Base-by-base conservation (phyloP, 2,329 filamentous ascomycete species). In the Aspergillus fischeri region DNA sequence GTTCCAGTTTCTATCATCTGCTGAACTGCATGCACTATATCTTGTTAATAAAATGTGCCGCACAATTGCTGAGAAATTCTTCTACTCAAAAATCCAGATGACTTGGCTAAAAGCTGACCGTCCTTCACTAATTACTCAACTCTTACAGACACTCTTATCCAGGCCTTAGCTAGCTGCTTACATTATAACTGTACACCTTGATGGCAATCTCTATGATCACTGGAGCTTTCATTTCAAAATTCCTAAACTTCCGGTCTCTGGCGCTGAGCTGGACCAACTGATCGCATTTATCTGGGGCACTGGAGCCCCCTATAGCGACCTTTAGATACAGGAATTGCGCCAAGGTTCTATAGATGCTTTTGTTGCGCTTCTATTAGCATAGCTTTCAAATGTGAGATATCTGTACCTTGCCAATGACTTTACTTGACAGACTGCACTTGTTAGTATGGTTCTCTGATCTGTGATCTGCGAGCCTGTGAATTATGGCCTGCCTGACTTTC, bases 291-390 rank as follows among this genome's bases (percentile, higher is more conserved):
- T 64, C 49, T 25, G 35, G 4, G 6, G 35, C 4, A 59, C 44
- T 5, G 35, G 51, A 10, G 52, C 61, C 1, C 52, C 57, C 2
- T 63, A 52, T 45, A 38, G 8, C 9, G 58, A 63, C 6, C 0
- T 29, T 6, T 66, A 63, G 64, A 62, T 57, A 41, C 38, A 57
- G 27, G 54, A 56, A 55, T 21, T 67, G 20, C 47, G 48, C n/a
- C 9, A 56, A 14, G 63, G 60, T 29, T 51, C 35, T 17, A 49
- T 59, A 8, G 63, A 67, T 57, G 63, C 63, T 7, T 50, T 61
- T 49, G 21, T 63, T 25, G 54, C 64, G 5, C 60, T 67, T 28
- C 45, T 67, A 17, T 48, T 66, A 49, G 51, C 60, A 29, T 60
- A 61, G 44, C 49, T 63, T 1, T 52, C 56, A 1, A 65, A 52